Base-by-base conservation (phyloP, 257 asterid genomes). In the Sherardia arvensis region DNA sequence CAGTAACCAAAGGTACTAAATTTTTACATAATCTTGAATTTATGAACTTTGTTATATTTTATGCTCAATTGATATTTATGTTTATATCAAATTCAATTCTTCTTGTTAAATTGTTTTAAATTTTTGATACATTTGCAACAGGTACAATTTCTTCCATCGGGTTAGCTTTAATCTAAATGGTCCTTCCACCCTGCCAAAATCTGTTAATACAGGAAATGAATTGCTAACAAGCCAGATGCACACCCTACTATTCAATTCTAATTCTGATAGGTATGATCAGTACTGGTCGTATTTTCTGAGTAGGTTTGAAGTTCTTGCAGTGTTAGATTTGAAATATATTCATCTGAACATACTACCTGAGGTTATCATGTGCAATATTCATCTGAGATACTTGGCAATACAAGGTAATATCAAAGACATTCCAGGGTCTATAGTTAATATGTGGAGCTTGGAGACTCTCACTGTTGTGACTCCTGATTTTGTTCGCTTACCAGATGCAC, bases 401-500 rank as follows among this genome's bases (percentile, higher is more conserved):
- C 26, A 22, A 9, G 26, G 59, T 53, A 8, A 25, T 18, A 53
- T 53, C 28, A 25, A n/a, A 21, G 59, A 11, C 26, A 53, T 53
- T 53, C 30, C 59, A 22, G 6, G 17, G 17, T 53, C 59, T 7
- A 22, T 53, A 53, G n/a, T 23, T 22, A 22, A 53, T 11, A 23
- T 53, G 59, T 22, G 29, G 59, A 53, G 28, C 29, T n/a, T 53
- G 29, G 59, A 53, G 23, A 53, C 59, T 53, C 59, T 53, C 59
- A 53, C 9, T 26, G 59, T 53, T 1, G 17, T 10, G 1, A 26
- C 18, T 4, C 30, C 25, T 23, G 26, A 6, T 8, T 12, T 22
- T 53, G 59, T 18, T 23, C 32, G 8, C 18, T 53, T 53, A 53
- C 59, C 59, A 21, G 30, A 10, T 53, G 27, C 59, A 10, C 5